Evolutionary conservation across 768 basidiomycete genomes (phyloP), one percentile per base, ranked within the genome.

Genomic region (Naganishia friedmannii): DNA sequence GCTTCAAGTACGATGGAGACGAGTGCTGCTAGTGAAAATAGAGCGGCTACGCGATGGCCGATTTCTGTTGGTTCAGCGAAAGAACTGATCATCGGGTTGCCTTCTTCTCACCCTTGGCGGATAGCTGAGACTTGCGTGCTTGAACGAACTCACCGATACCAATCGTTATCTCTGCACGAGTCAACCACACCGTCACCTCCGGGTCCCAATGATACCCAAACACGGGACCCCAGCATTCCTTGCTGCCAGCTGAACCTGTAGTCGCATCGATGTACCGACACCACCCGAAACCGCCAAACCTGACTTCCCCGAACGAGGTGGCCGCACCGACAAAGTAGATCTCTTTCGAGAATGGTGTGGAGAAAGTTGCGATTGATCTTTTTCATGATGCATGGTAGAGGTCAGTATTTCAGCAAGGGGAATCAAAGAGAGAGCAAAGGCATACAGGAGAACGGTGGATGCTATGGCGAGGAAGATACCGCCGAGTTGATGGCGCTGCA

Each of bases 341-440:
- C 1, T 70, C 68, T 31, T 67, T 55, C 56, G 78, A 77, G 72
- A 73, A 79, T 12, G 79, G 79, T 0, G 75, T 73, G 12, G 78
- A 78, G 66, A 80, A 78, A 21, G 77, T 74, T 37, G 71, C 71
- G 32, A 79, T 58, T 34, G 63, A 65, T 34, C 77, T 78, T 37
- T 23, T 26, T n/a, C 13, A 28, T 57, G 7, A 68, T 26, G 2
- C 5, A 7, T 26, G 13, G 19, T 53, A 28, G n/a, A 10, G 1
- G 51, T 1, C 3, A 32, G 10, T 23, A 12, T 37, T 37, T 37
- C 12, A 12, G 34, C 34, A 12, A 37, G 34, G 12, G 34, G 34
- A n/a, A n/a, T n/a, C n/a, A 37, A 37, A 12, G 34, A 37, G 34
- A 12, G 34, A 12, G 12, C 12, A 12, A 12, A 37, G 34, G 34